phyloP scores from a whole-genome alignment of 2,329 filamentous ascomycete species.

The Cladosporium colombiae region DNA sequence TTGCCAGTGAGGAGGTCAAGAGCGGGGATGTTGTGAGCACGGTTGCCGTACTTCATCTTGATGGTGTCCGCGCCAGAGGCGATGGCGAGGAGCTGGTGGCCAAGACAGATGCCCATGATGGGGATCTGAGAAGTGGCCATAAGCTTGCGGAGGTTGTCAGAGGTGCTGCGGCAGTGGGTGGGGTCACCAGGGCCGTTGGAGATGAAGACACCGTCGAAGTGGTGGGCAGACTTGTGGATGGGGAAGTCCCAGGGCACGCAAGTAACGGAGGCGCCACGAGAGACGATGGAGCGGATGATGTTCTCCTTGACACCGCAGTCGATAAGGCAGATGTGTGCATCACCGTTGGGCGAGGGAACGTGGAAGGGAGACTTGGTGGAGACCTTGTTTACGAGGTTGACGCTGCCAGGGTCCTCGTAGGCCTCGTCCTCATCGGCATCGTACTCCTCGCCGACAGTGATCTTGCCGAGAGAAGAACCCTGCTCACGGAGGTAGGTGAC shows the following conservation, averaged over 20 bases:
- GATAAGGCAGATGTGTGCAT: slow-evolving; percentile 88
- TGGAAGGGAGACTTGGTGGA: slow-evolving; percentile 99
- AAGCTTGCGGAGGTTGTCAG: slow-evolving; percentile 85
- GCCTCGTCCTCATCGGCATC: slow-evolving; percentile 97
- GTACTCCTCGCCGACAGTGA: slow-evolving; percentile 95
- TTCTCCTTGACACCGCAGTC: slow-evolving; percentile 99
- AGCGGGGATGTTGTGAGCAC: slow-evolving; percentile 96
- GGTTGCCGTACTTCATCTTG: slow-evolving; percentile 99
- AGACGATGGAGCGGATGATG: slow-evolving; percentile 91
- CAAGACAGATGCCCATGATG: slow-evolving; percentile 96
- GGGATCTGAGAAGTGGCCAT: slow-evolving; percentile 91
- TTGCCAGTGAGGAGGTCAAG: slow-evolving; percentile 92
- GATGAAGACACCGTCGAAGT: slow-evolving; percentile 99
- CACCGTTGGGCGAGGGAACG: slow-evolving; percentile 78
- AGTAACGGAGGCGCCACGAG: slow-evolving; percentile 86
- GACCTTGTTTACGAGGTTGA: slow-evolving; percentile 93
- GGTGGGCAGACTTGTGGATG: slow-evolving; percentile 95
- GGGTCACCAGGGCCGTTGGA: slow-evolving; percentile 98
- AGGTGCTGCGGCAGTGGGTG: slow-evolving; percentile 91
- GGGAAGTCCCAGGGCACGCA: slow-evolving; percentile 96
- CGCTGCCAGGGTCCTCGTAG: slow-evolving; percentile 90
- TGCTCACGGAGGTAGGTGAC: slow-evolving; percentile 95
- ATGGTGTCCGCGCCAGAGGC: slow-evolving; percentile 85
- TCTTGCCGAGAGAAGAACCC: slow-evolving; percentile 91
- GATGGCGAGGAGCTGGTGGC: slow-evolving; percentile 91